Conservation (phyloP, 2,329 filamentous ascomycete genomes). For the Colletotrichum sp. region DNA sequence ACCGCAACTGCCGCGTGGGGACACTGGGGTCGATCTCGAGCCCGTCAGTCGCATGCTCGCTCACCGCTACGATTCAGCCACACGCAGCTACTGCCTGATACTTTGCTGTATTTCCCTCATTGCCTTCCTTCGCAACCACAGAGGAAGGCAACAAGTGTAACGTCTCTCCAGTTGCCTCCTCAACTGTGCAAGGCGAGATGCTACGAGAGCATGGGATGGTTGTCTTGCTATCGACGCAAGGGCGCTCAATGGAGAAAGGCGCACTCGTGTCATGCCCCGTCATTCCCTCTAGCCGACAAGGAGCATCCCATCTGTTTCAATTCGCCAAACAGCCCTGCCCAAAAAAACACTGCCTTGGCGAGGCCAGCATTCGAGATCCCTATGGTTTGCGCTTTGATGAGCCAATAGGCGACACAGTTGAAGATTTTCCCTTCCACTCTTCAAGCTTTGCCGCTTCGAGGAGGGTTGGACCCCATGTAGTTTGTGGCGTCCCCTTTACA, state of each 20-base stretch:
- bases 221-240: neutral
- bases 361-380: neutral
- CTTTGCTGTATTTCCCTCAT: neutral
- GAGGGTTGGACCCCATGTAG: neutral
- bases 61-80: neutral
- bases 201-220: neutral
- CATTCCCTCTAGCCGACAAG: neutral
- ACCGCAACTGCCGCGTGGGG: conserved; percentile 13
- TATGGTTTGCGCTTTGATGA: neutral
- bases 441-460: neutral
- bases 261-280: neutral
- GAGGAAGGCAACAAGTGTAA: conserved; percentile 2
- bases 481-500: neutral
- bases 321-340: conserved; percentile 16
- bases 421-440: neutral
- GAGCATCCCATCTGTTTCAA: neutral
- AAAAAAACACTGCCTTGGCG: neutral
- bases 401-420: neutral
- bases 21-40: conserved; percentile 3
- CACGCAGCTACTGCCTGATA: neutral
- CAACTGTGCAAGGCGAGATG: neutral
- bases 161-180: neutral
- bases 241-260: neutral
- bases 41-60: neutral
- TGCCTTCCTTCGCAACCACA: neutral